Percentiles rank a stretch among this genome's conserved stretches.
These are phyloP conservation scores for Ceriops zippeliana DNA, from an alignment of 345 rosid genomes.

Conservation along the genomic window DNA sequence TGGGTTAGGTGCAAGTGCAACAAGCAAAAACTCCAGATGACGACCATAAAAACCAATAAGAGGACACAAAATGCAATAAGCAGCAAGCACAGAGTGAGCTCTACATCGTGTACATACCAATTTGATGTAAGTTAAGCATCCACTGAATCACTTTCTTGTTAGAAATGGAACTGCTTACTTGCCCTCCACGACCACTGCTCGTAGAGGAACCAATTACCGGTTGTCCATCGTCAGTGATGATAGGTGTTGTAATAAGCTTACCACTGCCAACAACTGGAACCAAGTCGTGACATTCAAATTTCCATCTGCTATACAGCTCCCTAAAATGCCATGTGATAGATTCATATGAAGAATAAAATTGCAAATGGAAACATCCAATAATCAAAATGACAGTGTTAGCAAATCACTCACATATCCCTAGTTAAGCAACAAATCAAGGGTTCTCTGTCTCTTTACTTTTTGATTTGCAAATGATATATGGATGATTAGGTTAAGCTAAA, in stretches of 20 bases:
- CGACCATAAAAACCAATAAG: neutral
- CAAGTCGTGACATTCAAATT: slow-evolving; percentile 71
- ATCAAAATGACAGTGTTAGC: too few relatives aligned
- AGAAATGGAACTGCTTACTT: slow-evolving; percentile 36
- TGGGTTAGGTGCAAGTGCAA: neutral
- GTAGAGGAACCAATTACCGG: slow-evolving; percentile 42
- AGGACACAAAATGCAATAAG: neutral
- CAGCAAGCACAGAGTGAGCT: neutral
- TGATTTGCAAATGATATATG: neutral
- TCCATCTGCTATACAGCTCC: slow-evolving; percentile 73
- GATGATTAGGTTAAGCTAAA: neutral
- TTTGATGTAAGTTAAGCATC: slow-evolving; percentile 83
- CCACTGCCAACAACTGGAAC: slow-evolving; percentile 86
- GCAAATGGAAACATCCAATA: too few relatives aligned
- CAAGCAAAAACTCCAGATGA: neutral
- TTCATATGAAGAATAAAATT: slow-evolving; percentile 6
- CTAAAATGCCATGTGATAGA: slow-evolving; percentile 36
- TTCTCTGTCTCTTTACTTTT: neutral
- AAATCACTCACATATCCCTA: too few relatives aligned
- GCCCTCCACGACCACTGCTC: slow-evolving; percentile 25
- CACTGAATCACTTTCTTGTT: slow-evolving; percentile 68
- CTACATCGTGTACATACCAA: slow-evolving; percentile 49
- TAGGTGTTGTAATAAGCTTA: slow-evolving; percentile 50
- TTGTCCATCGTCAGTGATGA: slow-evolving; percentile 59
- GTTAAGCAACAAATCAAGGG: too few relatives aligned